These are phyloP conservation scores for Aureobasidium sp. DNA, from an alignment of 2,329 filamentous ascomycete species.

Conservation along the genomic window DNA sequence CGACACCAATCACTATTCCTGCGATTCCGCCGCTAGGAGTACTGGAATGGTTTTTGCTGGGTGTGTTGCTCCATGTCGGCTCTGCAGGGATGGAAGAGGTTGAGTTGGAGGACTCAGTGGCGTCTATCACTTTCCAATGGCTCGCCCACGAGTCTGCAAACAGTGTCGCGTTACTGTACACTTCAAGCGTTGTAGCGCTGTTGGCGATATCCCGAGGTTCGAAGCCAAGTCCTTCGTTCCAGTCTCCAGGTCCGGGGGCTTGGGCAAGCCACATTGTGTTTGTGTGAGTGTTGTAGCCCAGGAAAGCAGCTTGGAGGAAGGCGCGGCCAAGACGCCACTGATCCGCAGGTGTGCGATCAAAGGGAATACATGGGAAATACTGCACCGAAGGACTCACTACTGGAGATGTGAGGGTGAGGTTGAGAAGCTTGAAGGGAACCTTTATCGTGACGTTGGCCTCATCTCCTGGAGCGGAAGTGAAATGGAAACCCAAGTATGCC, in stretches of 20 bases:
- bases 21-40: too few species aligned
- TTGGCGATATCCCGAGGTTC: not conserved
- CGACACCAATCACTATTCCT: too few species aligned
- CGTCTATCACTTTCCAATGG: not conserved
- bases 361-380: conserved; percentile 11
- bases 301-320: conserved; percentile 41
- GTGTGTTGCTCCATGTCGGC: not conserved
- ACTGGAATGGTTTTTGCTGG: too few species aligned
- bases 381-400: conserved; percentile 23
- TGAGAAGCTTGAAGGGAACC: conserved; percentile 30
- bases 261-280: conserved; percentile 32
- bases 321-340: conserved; percentile 33
- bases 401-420: conserved; percentile 31
- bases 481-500: conserved; percentile 33
- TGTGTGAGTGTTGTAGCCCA: conserved; percentile 33
- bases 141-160: not conserved
- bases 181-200: not conserved
- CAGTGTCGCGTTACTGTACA: not conserved
- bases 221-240: not conserved
- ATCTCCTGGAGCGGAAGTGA: conserved; percentile 19
- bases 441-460: conserved; percentile 32
- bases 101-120: not conserved
- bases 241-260: conserved; percentile 29
- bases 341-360: conserved; percentile 13
- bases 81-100: not conserved